A percentile compares a stretch with the other conserved stretches of the same genome.
These are phyloP conservation scores for Acanthamoeba royreba DNA, from an alignment of 208 protist genomes.

Conservation along the genomic window DNA sequence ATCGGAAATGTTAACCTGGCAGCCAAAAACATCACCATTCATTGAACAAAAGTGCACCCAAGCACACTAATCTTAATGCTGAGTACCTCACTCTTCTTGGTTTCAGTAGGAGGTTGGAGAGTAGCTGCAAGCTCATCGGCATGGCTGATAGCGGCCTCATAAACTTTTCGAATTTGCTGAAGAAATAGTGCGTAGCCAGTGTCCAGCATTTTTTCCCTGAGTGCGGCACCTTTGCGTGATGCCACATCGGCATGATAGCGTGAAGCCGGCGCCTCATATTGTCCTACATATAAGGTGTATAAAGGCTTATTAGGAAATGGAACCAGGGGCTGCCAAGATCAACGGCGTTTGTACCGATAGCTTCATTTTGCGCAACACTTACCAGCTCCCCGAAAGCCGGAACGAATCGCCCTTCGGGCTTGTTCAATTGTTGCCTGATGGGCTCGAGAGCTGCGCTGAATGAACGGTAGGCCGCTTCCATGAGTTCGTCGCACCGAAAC, in stretches of 20 bases:
- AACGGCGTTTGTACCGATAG: conserved; percentile 16
- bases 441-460: conserved; percentile 76
- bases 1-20: conserved; percentile 9
- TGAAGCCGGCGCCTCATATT: conserved; percentile 46
- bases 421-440: conserved; percentile 75
- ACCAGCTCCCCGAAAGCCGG: not conserved
- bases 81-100: not conserved
- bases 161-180: not conserved
- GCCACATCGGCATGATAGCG: conserved; percentile 55
- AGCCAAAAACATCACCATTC: not conserved
- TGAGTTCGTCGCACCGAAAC: conserved; percentile 90
- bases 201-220: not conserved
- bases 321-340: not conserved
- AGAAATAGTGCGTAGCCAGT: conserved; percentile 39
- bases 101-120: not conserved
- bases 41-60: not conserved
- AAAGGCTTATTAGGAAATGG: not conserved
- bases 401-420: conserved; percentile 59
- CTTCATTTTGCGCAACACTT: not conserved
- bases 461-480: conserved; percentile 66
- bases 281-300: not conserved
- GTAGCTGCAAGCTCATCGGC: not conserved
- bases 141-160: not conserved
- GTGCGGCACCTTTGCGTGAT: conserved; percentile 22
- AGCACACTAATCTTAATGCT: not conserved